Percentiles rank a stretch among this genome's conserved stretches.
Evolutionary conservation across 352 stramenopile species (phyloP).

Genomic region (Pythium dissotocum): DNA sequence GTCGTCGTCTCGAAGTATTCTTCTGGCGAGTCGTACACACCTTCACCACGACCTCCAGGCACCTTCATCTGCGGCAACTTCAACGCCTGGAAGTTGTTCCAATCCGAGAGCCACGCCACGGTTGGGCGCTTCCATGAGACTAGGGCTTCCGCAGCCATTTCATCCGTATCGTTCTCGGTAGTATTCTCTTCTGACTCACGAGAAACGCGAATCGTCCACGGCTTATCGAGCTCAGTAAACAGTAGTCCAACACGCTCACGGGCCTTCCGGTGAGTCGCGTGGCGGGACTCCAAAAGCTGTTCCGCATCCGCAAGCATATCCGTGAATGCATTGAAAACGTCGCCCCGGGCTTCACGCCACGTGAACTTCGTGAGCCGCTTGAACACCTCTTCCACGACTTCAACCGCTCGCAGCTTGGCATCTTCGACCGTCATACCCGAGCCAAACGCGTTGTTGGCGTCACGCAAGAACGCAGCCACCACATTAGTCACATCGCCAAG

Average conservation of each 20-base stretch:
- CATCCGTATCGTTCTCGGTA: background rate
- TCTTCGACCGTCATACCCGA: slow-evolving; percentile 34
- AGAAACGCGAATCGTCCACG: slow-evolving; percentile 62
- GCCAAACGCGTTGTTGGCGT: slow-evolving; percentile 9
- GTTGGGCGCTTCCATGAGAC: slow-evolving; percentile 66
- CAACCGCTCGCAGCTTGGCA: slow-evolving; percentile 39
- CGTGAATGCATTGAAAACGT: slow-evolving; percentile 54
- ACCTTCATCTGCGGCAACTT: slow-evolving; percentile 75
- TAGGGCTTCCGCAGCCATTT: background rate
- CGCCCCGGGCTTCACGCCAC: slow-evolving; percentile 55
- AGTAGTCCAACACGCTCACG: slow-evolving; percentile 42
- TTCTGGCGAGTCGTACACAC: slow-evolving; percentile 71
- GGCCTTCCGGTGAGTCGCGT: slow-evolving; percentile 52
- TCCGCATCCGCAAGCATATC: slow-evolving; percentile 65
- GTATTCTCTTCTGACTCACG: background rate
- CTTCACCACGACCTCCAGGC: slow-evolving; percentile 36
- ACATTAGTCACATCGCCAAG: slow-evolving; percentile 34
- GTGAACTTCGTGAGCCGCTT: slow-evolving; percentile 70
- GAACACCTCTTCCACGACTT: slow-evolving; percentile 42
- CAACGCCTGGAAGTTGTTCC: slow-evolving; percentile 69
- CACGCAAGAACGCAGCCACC: slow-evolving; percentile 33
- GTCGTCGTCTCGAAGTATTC: slow-evolving; percentile 81
- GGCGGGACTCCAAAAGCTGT: slow-evolving; percentile 36
- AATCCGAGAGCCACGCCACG: slow-evolving; percentile 70
- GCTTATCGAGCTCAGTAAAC: slow-evolving; percentile 70